phyloP scores from a whole-genome alignment of 1,284 basidiomycete genomes.

The Sutorius eximius region DNA sequence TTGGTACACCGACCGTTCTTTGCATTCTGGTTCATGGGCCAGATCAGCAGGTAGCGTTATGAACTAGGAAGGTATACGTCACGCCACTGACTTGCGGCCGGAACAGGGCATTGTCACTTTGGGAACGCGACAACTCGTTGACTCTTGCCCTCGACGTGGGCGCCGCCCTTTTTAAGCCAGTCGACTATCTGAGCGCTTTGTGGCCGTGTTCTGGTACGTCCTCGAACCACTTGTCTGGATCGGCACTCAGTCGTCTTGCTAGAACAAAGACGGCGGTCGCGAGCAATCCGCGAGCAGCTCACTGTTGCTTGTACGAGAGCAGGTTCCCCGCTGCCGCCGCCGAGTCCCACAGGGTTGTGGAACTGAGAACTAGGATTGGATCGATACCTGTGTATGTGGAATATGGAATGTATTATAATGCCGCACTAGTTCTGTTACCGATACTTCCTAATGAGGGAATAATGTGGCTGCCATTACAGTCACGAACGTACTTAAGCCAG shows the following conservation, averaged over 20 bases:
- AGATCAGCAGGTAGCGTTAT: slow-evolving; percentile 56
- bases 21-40: slow-evolving; percentile 77
- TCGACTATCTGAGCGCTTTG: slow-evolving; percentile 63
- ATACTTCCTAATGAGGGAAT: slow-evolving; percentile 25
- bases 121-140: slow-evolving; percentile 60
- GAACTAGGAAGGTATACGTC: background rate
- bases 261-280: slow-evolving; percentile 57
- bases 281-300: slow-evolving; percentile 48
- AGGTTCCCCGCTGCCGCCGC: slow-evolving; percentile 39
- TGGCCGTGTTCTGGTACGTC: slow-evolving; percentile 67
- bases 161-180: slow-evolving; percentile 57
- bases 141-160: slow-evolving; percentile 65
- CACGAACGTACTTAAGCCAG: slow-evolving; percentile 22
- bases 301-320: slow-evolving; percentile 49
- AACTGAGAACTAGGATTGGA: background rate
- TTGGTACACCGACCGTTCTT: slow-evolving; percentile 64
- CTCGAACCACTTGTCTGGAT: background rate
- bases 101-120: slow-evolving; percentile 57
- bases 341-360: background rate
- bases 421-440: background rate
- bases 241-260: slow-evolving; percentile 1
- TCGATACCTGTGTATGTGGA: background rate
- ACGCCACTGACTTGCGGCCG: slow-evolving; percentile 9
- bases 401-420: background rate
- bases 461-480: slow-evolving; percentile 22